Conservation (phyloP, 1,139 yeast species). For the Suhomyces kunorum region DNA sequence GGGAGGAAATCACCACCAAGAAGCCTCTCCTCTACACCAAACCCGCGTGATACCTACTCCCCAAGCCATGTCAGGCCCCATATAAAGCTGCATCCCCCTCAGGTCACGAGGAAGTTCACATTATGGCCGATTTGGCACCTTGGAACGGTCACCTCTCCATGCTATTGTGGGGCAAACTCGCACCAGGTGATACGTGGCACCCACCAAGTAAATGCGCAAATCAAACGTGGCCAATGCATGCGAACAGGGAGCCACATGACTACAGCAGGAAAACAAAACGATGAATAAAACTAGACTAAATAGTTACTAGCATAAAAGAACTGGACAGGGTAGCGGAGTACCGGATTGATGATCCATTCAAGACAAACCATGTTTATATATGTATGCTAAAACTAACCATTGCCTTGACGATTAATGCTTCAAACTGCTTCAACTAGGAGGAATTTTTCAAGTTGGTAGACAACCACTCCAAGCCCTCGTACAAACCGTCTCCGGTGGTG, state of each 20-base stretch:
- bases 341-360: slow-evolving; percentile 10
- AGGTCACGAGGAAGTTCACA: too few relatives aligned
- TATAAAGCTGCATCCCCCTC: too few relatives aligned
- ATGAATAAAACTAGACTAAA: slow-evolving; percentile 11
- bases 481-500: slow-evolving; percentile 87
- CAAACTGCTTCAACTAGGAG: slow-evolving; percentile 15
- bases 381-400: slow-evolving; percentile 15
- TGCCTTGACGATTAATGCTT: slow-evolving; percentile 10
- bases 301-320: slow-evolving; percentile 13
- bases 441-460: slow-evolving; percentile 79
- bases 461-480: slow-evolving; percentile 91
- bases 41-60: too few relatives aligned
- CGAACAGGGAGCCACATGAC: not conserved
- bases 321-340: slow-evolving; percentile 10
- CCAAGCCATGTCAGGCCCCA: too few relatives aligned
- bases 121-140: too few relatives aligned
- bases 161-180: too few relatives aligned
- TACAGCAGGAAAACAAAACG: slow-evolving; percentile 8
- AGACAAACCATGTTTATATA: slow-evolving; percentile 12
- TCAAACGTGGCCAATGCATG: not conserved
- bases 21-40: too few relatives aligned
- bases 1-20: too few relatives aligned
- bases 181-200: slow-evolving; percentile 1
- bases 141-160: too few relatives aligned
- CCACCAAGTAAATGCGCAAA: not conserved